A percentile compares a stretch with the other conserved stretches of the same genome.
These are phyloP conservation scores for Lepidium didymum DNA, from an alignment of 345 rosid species.

Conservation along the genomic window DNA sequence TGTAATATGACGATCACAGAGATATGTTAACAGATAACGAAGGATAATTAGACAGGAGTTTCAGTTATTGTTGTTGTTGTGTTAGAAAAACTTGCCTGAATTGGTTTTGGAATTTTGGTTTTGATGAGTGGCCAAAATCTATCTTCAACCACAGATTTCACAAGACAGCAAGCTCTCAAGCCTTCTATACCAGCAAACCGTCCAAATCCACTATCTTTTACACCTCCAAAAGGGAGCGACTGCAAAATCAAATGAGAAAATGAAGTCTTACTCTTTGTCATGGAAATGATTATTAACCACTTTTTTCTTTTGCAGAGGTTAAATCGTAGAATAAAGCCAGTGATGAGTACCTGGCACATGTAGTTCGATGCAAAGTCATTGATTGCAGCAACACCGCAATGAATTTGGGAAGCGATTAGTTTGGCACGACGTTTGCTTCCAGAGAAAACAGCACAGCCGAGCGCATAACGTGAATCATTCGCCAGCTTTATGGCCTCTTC, in stretches of 20 bases:
- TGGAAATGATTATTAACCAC: not conserved
- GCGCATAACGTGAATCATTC: conserved; percentile 89
- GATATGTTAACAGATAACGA: not conserved
- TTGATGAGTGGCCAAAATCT: conserved; percentile 93
- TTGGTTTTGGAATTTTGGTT: conserved; percentile 87
- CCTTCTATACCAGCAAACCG: conserved; percentile 96
- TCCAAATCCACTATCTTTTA: conserved; percentile 94
- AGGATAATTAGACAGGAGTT: not conserved
- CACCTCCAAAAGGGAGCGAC: conserved; percentile 98
- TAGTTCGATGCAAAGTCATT: conserved; percentile 89
- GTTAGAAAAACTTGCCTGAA: conserved; percentile 49
- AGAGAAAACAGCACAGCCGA: conserved; percentile 93
- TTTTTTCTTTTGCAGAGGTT: not conserved
- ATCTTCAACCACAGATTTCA: conserved; percentile 91
- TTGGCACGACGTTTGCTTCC: conserved; percentile 73
- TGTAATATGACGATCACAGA: conserved; percentile 16
- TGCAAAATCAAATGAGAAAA: conserved; percentile 24
- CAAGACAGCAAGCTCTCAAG: conserved; percentile 88
- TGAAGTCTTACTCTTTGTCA: not conserved
- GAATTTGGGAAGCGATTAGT: conserved; percentile 76
- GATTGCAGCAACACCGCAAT: conserved; percentile 83
- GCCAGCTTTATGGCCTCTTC: conserved; percentile 88
- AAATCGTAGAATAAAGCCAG: not conserved
- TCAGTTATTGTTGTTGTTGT: not conserved
- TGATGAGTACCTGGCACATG: conserved; percentile 81